Evolutionary conservation across 306 rosid genomes (phyloP).

Genomic region (Citrullus mucosospermus): DNA sequence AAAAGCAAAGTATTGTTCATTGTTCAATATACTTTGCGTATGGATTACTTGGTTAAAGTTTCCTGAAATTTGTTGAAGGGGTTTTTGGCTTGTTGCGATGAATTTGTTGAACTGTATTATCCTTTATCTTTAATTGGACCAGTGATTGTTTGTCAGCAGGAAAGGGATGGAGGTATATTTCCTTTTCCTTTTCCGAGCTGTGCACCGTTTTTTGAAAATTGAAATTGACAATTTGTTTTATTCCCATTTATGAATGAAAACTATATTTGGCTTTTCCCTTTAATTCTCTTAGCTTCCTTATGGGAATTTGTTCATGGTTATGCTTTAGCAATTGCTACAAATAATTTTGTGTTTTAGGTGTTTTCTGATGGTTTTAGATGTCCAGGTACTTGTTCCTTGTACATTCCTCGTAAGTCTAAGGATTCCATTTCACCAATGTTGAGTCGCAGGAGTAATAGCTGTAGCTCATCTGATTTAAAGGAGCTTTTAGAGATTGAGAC

Average conservation of each 20-base stretch:
- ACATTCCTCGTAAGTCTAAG: not conserved
- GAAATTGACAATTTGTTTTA: not conserved
- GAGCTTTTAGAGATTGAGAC: constrained; percentile 44
- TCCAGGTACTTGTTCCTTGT: not conserved
- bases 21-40: not conserved
- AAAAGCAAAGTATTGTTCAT: not conserved
- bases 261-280: not conserved
- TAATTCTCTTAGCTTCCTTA: not conserved
- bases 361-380: not conserved
- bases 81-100: not conserved
- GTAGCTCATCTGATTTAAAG: constrained; percentile 21
- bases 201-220: not conserved
- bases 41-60: not conserved
- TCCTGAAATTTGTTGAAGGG: not conserved
- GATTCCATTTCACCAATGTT: constrained; percentile 30
- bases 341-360: not conserved
- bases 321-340: not conserved
- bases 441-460: constrained; percentile 20
- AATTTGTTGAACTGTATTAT: not conserved
- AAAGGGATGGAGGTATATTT: not conserved
- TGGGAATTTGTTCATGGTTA: not conserved
- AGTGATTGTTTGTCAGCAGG: not conserved
- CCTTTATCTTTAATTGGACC: not conserved
- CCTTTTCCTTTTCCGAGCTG: not conserved
- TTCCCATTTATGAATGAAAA: not conserved